Evolutionary conservation across 2,329 filamentous ascomycete genomes (phyloP).

Genomic region (Grosmannia serpens): DNA sequence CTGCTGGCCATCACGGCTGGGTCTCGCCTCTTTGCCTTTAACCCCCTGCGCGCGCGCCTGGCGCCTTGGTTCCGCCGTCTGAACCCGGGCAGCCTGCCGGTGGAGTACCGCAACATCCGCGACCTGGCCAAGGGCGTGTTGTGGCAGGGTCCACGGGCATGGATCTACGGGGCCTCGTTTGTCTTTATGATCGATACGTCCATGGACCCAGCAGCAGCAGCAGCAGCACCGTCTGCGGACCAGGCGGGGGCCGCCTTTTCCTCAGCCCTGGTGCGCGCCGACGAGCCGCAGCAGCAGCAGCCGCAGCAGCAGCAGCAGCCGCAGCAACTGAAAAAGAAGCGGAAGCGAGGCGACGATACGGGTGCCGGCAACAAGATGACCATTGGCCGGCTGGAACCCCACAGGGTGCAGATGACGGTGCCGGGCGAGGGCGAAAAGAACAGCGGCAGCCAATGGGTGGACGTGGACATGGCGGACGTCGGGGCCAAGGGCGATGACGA

Average conservation of each 20-base stretch:
- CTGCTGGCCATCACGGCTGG: constrained; percentile 42
- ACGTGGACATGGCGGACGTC: constrained; percentile 21
- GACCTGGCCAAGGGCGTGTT: constrained; percentile 75
- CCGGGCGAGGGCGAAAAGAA: constrained; percentile 17
- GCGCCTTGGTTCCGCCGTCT: constrained; percentile 83
- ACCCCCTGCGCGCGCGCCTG: constrained; percentile 63
- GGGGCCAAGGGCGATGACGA: constrained; percentile 21
- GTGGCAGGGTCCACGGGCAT: constrained; percentile 70
- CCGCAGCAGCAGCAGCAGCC: background rate
- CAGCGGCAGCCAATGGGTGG: constrained; percentile 26
- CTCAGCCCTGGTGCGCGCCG: too few species aligned
- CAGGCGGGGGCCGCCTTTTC: too few species aligned
- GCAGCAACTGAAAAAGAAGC: constrained; percentile 28
- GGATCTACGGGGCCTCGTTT: constrained; percentile 80
- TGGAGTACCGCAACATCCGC: constrained; percentile 59
- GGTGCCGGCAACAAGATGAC: constrained; percentile 44
- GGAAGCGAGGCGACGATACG: constrained; percentile 39
- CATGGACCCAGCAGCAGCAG: constrained; percentile 37
- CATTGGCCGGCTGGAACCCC: constrained; percentile 31
- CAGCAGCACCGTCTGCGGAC: background rate
- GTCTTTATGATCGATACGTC: constrained; percentile 85
- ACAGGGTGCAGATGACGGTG: constrained; percentile 26
- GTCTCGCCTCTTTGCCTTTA: constrained; percentile 64
- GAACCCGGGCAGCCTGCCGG: constrained; percentile 60
- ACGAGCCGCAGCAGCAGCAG: background rate